Evolutionary conservation across 805 yeast genomes (phyloP).

Genomic region (Candida odintsovae): DNA sequence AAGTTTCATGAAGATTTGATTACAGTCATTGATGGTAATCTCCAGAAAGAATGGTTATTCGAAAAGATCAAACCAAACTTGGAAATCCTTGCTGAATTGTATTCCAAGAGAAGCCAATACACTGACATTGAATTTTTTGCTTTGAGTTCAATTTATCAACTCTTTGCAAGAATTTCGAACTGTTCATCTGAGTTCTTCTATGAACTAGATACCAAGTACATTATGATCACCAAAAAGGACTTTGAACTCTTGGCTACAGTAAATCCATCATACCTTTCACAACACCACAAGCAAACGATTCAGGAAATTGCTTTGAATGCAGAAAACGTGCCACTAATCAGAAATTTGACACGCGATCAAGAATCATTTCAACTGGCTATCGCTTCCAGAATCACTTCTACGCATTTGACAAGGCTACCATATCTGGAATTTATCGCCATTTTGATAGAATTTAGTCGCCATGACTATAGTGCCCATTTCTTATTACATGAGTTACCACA

Average conservation of each 20-base stretch:
- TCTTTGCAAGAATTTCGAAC: constrained; percentile 16
- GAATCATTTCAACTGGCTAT: constrained; percentile 5
- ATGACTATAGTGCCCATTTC: constrained; percentile 8
- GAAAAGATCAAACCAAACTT: constrained; percentile 7
- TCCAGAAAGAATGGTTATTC: constrained; percentile 16
- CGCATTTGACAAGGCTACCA: constrained; percentile 11
- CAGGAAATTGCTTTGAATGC: constrained; percentile 6
- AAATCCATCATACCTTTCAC: constrained; percentile 15
- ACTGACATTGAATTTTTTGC: constrained; percentile 15
- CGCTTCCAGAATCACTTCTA: constrained; percentile 6
- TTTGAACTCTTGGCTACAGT: constrained; percentile 8
- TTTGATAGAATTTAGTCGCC: constrained; percentile 5
- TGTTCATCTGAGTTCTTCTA: constrained; percentile 5
- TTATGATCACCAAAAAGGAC: constrained; percentile 7
- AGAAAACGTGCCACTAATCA: constrained; percentile 10
- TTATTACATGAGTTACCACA: constrained; percentile 16
- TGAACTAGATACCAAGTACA: constrained; percentile 8
- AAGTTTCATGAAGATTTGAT: constrained; percentile 16
- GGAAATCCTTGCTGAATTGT: constrained; percentile 9
- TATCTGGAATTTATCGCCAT: constrained; percentile 19
- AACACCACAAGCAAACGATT: constrained; percentile 9
- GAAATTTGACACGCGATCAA: constrained; percentile 9
- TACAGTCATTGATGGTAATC: constrained; percentile 7
- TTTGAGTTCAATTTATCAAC: constrained; percentile 8
- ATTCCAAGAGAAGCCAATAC: constrained; percentile 6